Evolutionary conservation across 768 basidiomycete species (phyloP).

Genomic region (Amanita exitialis): DNA sequence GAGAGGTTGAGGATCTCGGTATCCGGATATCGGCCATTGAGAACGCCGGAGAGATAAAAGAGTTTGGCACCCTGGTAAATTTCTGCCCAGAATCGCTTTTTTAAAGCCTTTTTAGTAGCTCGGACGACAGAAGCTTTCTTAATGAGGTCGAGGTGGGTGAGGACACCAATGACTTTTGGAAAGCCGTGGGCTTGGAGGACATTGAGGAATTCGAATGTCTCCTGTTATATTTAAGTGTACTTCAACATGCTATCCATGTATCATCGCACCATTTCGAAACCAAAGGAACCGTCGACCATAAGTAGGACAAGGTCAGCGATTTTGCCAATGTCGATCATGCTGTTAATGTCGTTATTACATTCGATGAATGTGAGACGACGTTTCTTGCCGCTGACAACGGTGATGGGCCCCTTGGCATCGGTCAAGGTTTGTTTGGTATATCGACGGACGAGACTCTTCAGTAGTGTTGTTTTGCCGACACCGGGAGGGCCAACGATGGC

Average conservation of each 20-base stretch:
- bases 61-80: slow-evolving; percentile 98
- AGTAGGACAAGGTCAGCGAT: slow-evolving; percentile 92
- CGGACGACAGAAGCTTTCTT: slow-evolving; percentile 84
- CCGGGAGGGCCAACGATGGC: slow-evolving; percentile 95
- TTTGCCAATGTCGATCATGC: slow-evolving; percentile 98
- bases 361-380: slow-evolving; percentile 92
- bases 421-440: slow-evolving; percentile 91
- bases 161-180: slow-evolving; percentile 94
- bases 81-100: slow-evolving; percentile 99
- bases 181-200: slow-evolving; percentile 96
- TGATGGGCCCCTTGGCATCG: slow-evolving; percentile 88
- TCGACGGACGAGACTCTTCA: slow-evolving; percentile 83
- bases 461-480: slow-evolving; percentile 91
- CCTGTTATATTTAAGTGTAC: slow-evolving; percentile 34
- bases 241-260: background rate
- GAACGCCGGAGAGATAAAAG: slow-evolving; percentile 92
- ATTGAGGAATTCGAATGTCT: slow-evolving; percentile 98
- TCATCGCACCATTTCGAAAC: slow-evolving; percentile 85
- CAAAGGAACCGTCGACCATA: slow-evolving; percentile 97
- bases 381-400: slow-evolving; percentile 89
- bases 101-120: slow-evolving; percentile 86
- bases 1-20: slow-evolving; percentile 92
- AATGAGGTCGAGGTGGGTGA: slow-evolving; percentile 94
- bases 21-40: slow-evolving; percentile 97
- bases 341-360: slow-evolving; percentile 95